Base-by-base conservation (phyloP, 768 basidiomycete genomes). In the Agrocybe chaxingu region DNA sequence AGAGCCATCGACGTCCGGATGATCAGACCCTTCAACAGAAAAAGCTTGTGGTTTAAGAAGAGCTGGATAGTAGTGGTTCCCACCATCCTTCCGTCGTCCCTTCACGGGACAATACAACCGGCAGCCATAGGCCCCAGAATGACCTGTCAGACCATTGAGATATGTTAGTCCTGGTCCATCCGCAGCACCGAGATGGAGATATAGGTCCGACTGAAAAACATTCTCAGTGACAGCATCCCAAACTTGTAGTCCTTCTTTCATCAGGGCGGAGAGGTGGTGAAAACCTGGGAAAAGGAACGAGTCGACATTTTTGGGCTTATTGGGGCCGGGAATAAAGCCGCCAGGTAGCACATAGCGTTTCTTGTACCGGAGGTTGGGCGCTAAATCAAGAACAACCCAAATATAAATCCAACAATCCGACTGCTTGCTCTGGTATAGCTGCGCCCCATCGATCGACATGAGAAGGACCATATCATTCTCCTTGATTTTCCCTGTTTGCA, bases 361-460 rank as follows among this genome's bases (percentile, higher is more conserved):
- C 36, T 65, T 65, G 47, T 64, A 70, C 0, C 60, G 57, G 0
- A 39, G 10, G 7, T 62, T 48, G 0, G 67, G 69, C 7, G 48
- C 32, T 8, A 61, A 58, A 46, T 73, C 60, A 4, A 62, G 37
- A 8, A 77, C 54, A 4, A 74, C 48, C 73, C 75, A 77, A 7
- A 77, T 68, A 24, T 49, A 63, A 3, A 77, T 72, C 74, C 72
- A 75, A 16, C 62, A 66, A 43, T 76, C 72, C 0, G 74, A 78
- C 30, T 58, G 50, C 55, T 76, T 76, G 51, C 62, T 62, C n/a
- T 55, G 55, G 47, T 74, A 76, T 0, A 78, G 66, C 51, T 78
- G 75, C 0, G 71, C 70, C 7, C 76, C 70, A 54, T 77, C 73
- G 0, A 72, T 51, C 0, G 71, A 71, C 8, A 72, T 51, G 37